Evolutionary conservation across 1,284 basidiomycete genomes (phyloP).

Genomic region (Marasmius oreades): DNA sequence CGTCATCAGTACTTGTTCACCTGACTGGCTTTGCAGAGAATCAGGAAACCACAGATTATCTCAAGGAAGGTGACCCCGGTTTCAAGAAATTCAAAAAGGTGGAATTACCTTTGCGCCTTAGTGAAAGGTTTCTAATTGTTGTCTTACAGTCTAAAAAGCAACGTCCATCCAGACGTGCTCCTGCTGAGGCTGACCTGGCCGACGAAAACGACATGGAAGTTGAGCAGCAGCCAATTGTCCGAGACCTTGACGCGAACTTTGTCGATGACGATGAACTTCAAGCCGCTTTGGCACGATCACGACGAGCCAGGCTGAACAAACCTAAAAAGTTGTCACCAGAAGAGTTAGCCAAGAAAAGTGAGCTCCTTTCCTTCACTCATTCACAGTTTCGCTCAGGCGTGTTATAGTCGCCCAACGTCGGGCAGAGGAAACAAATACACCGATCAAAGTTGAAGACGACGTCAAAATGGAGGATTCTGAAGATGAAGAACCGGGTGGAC

Average conservation of each 20-base stretch:
- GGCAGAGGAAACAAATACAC: constrained; percentile 46
- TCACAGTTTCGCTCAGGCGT: constrained; percentile 5
- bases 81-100: constrained; percentile 87
- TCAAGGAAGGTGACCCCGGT: constrained; percentile 86
- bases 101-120: background rate
- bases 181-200: constrained; percentile 56
- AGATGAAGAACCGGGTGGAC: constrained; percentile 50
- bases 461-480: constrained; percentile 23
- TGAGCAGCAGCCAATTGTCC: constrained; percentile 62
- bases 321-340: constrained; percentile 80
- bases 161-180: constrained; percentile 67
- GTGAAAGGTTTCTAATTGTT: constrained; percentile 3
- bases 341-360: constrained; percentile 79
- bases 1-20: constrained; percentile 11
- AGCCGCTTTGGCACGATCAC: constrained; percentile 83
- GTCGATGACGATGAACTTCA: constrained; percentile 99
- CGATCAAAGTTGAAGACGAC: constrained; percentile 59
- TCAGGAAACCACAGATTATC: constrained; percentile 81
- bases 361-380: constrained; percentile 25
- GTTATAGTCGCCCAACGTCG: constrained; percentile 60
- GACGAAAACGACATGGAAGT: constrained; percentile 70
- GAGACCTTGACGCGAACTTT: constrained; percentile 82
- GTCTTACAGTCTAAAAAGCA: constrained; percentile 85
- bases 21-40: constrained; percentile 62
- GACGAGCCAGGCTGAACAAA: constrained; percentile 80